A percentile compares a stretch with the other conserved stretches of the same genome.
These are phyloP conservation scores for Penicillium cosmopolitanum DNA, from an alignment of 495 filamentous ascomycete species.

Conservation along the genomic window DNA sequence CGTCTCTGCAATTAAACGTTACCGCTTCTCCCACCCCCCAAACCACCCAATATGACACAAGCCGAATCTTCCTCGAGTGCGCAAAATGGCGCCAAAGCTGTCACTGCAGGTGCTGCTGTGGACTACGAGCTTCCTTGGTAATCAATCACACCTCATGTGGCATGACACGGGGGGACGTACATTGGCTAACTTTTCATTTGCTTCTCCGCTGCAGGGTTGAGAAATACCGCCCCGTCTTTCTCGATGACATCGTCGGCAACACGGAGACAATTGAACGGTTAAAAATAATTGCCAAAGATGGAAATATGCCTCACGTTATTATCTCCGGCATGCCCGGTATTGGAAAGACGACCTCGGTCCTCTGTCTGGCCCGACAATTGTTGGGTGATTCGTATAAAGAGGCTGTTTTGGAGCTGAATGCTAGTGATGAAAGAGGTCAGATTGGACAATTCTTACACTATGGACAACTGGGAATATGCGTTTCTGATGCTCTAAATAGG, in stretches of 20 bases:
- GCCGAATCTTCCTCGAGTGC: constrained; percentile 80
- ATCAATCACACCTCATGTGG: constrained; percentile 26
- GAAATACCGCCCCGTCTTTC: constrained; percentile 92
- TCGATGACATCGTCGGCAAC: constrained; percentile 97
- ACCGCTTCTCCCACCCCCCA: constrained; percentile 4
- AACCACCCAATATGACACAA: constrained; percentile 43
- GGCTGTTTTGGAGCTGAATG: constrained; percentile 94
- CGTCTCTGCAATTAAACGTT: constrained; percentile 27
- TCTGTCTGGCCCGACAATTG: constrained; percentile 91
- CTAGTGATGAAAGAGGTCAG: constrained; percentile 87
- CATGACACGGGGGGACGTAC: background rate
- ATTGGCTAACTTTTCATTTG: constrained; percentile 14
- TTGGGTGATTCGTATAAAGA: constrained; percentile 96
- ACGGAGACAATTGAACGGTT: constrained; percentile 95
- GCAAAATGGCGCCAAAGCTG: constrained; percentile 67
- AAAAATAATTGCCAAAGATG: constrained; percentile 98
- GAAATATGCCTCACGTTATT: constrained; percentile 99
- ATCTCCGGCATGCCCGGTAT: constrained; percentile 99
- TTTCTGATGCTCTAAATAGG: constrained; percentile 45
- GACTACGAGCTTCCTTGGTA: constrained; percentile 94
- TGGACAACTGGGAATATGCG: background rate
- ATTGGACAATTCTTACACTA: background rate
- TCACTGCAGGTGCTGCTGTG: constrained; percentile 60
- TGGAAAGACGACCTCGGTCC: constrained; percentile 95
- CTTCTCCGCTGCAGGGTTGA: constrained; percentile 74